Base-by-base conservation (phyloP, 208 protist species). In the Crithidia fasciculata region DNA sequence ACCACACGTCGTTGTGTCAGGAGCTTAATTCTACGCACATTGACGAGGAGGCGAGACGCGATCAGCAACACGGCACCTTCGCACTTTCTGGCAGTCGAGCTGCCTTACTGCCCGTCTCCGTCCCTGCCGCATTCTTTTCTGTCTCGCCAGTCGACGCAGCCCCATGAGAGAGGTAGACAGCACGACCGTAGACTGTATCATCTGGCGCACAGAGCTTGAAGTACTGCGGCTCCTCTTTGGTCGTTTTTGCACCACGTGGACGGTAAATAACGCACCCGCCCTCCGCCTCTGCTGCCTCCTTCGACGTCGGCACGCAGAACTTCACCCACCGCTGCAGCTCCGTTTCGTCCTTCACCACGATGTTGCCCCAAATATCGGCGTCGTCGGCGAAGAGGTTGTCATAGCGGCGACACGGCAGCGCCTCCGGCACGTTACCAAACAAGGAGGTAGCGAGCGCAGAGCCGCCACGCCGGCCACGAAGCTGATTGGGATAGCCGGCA, bases 241-340 rank as follows among this genome's bases (percentile, higher is more conserved):
- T 36, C 8, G 59, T 12, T 39, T 28, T 28, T 28, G 28, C 28
- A 28, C 28, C 28, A 28, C 8, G 6, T 7, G 59, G 59, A 16
- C 37, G 59, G 18, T 39, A 64, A n/a, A 64, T 64, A 4, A 64
- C 59, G 52, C 59, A 64, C 41, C 59, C 15, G 41, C 59, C 59
- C 3, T 52, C 19, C 43, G 16, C 43, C n/a, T 53, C 41, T 5
- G 59, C 59, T 37, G 28, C 59, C 8, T 64, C 59, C 4, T 43
- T 39, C 18, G 59, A 64, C n/a, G 9, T 64, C 8, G 59, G 59
- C 5, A 15, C 41, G 43, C 59, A 64, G 43, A 43, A 53, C 13
- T 5, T 6, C 39, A 37, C 18, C 59, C 59, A 64, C 8, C 18
- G 41, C 43, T 52, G 59, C 41, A 64, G 36, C 43, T 64, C 59